These are phyloP conservation scores for Aureobasidium sp. DNA, from an alignment of 2,329 filamentous ascomycete species.

Conservation along the genomic window DNA sequence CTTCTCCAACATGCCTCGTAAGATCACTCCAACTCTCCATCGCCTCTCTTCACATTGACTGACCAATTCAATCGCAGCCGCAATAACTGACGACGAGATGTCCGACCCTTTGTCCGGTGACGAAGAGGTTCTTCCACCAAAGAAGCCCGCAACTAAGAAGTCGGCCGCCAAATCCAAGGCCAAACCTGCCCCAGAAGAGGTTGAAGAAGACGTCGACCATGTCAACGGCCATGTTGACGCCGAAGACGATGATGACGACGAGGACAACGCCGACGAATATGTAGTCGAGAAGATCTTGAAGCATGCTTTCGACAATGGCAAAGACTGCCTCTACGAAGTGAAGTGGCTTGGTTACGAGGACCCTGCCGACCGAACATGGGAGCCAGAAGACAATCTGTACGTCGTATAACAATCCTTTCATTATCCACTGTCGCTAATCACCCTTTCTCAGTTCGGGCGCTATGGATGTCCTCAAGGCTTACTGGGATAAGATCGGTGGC, in stretches of 20 bases:
- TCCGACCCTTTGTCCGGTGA: slow-evolving; percentile 24
- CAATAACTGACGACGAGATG: slow-evolving; percentile 32
- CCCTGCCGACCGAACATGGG: slow-evolving; percentile 66
- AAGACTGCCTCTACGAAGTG: slow-evolving; percentile 55
- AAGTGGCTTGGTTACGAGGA: slow-evolving; percentile 76
- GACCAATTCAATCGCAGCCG: slow-evolving; percentile 23
- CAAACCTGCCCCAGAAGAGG: slow-evolving; percentile 20
- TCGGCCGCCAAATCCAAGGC: neutral
- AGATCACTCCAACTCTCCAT: neutral
- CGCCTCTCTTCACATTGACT: neutral
- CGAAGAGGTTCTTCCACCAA: slow-evolving; percentile 22
- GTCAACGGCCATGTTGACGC: slow-evolving; percentile 20
- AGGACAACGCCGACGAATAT: slow-evolving; percentile 40
- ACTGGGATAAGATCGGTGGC: slow-evolving; percentile 54
- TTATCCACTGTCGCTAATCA: neutral
- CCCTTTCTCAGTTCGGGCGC: slow-evolving; percentile 27
- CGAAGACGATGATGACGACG: slow-evolving; percentile 28
- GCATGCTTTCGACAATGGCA: slow-evolving; percentile 54
- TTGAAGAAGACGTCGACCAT: slow-evolving; percentile 23
- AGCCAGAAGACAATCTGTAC: slow-evolving; percentile 65
- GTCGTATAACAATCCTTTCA: no score
- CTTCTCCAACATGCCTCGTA: slow-evolving; percentile 15
- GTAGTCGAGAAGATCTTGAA: slow-evolving; percentile 65
- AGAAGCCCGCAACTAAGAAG: slow-evolving; percentile 17
- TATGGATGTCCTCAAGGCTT: slow-evolving; percentile 52